Evolutionary conservation across 2,329 filamentous ascomycete species (phyloP), one percentile per base, ranked within the genome.

Genomic region (Fusarium stilboides): DNA sequence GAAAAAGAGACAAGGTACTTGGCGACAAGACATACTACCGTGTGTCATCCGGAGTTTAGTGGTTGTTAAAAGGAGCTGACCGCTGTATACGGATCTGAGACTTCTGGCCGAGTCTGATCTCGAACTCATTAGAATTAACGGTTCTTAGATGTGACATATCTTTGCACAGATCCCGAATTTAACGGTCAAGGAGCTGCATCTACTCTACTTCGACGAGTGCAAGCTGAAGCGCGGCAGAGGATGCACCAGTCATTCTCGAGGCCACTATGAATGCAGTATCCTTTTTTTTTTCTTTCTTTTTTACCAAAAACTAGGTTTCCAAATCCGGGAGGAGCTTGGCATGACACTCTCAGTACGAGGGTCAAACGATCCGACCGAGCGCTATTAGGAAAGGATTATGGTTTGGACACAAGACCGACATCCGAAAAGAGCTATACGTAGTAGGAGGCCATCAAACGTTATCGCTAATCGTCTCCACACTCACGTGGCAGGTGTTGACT

Each of bases 231-330:
- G 68, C 70, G 12, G 72, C 59, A 15, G 77, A 79, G 13, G 69
- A 72, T 15, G 69, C 79, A 53, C 74, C 77, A 13, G 75, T 81
- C 8, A 78, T 82, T 46, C 68, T 83, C 15, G 80, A 82, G 60
- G 80, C 78, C 20, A 82, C 79, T 19, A 76, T 77, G 68, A 75
- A 78, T 19, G 81, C 80, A 2, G 75, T 81, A 8, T 64, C 69
- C 2, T 24, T 24, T 24, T 24, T 24, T 3, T 2, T 77, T 83
- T 60, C 7, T 24, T 24, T 24, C 7, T 3, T 2, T 77, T 83
- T 60, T 83, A 83, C 43, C 68, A 78, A 57, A 78, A 64, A 62
- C 67, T 81, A 34, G 80, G 80, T 8, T 83, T 83, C 51, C 68
- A 69, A 36, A 64, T 62, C 5, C 54, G 73, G 14, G 75, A 76